Conservation (phyloP, 1,139 yeast genomes). For the Yamadazyma conglobata region DNA sequence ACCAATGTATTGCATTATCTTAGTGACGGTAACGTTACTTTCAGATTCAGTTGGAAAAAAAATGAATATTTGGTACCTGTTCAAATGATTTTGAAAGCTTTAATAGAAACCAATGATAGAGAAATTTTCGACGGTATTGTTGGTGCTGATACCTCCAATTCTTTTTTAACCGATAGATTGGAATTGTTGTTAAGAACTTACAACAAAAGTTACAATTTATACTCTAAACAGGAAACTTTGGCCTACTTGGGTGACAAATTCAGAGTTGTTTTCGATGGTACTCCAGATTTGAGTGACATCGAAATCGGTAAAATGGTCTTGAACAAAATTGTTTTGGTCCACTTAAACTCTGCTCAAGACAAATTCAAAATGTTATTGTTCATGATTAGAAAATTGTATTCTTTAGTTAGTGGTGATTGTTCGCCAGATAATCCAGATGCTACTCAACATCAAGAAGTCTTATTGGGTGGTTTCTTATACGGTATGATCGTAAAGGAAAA, state of each 20-base stretch:
- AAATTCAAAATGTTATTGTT: conserved; percentile 84
- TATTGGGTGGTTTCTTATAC: conserved; percentile 92
- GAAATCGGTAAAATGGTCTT: conserved; percentile 89
- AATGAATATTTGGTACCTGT: conserved; percentile 94
- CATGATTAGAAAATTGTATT: conserved; percentile 92
- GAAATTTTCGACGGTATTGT: conserved; percentile 95
- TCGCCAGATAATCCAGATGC: conserved; percentile 99
- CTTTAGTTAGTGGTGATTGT: conserved; percentile 96
- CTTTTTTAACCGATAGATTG: conserved; percentile 96
- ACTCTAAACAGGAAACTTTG: conserved; percentile 81
- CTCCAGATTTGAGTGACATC: conserved; percentile 82
- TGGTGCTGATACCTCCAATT: conserved; percentile 80
- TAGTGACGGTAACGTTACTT: conserved; percentile 93
- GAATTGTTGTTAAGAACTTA: conserved; percentile 86
- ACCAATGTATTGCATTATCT: conserved; percentile 94
- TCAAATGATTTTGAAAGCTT: conserved; percentile 86
- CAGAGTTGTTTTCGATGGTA: conserved; percentile 86
- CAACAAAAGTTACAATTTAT: conserved; percentile 66
- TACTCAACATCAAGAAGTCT: conserved; percentile 96
- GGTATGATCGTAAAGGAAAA: conserved; percentile 97
- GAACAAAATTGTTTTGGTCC: conserved; percentile 83
- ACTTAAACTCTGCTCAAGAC: conserved; percentile 66
- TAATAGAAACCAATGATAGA: conserved; percentile 86
- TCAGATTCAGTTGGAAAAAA: conserved; percentile 95
- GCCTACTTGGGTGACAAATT: conserved; percentile 95